Evolutionary conservation across 805 yeast species (phyloP), one percentile per base, ranked within the genome.

Genomic region (Saccharomycopsis sp.): DNA sequence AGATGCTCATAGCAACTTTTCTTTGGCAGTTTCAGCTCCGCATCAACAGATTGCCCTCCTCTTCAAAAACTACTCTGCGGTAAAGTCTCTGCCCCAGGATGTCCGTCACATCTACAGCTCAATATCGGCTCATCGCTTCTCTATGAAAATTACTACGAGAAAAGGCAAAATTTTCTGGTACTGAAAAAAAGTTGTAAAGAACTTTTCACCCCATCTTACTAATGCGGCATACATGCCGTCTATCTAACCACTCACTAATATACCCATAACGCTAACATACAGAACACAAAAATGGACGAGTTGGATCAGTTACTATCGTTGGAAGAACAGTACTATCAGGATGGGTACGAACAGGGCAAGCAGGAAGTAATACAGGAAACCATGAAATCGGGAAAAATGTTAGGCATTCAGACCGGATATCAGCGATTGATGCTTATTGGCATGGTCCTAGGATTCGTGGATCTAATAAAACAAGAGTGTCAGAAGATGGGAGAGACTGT

Each of bases 371-470:
- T 54, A 16, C 16, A 16, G 12, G 61, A 57, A 24, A 60, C 63
- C 24, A n/a, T n/a, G n/a, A 48, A 29, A 12, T 48, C 59, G 1
- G 63, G 63, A 1, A 57, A 60, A 54, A 54, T 57, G 59, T 34
- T 60, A 20, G 63, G 63, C 12, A 60, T 60, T n/a, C 63, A 60
- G 24, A 60, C 63, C 4, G 63, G 61, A 12, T 60, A 55, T 52
- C 63, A 60, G 48, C 29, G 61, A 40, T 16, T 57, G 16, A 18
- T 60, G 8, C 47, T 55, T 16, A 40, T 60, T n/a, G 63, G 63
- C 3, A 51, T 57, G 53, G 40, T 60, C 18, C 15, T 40, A 18
- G 61, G 59, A 16, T 55, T 48, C 46, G 44, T 60, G 20, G 51
- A 55, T 24, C 34, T 37, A 15, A 53, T 57, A 3, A 15, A 41